Conservation (phyloP, 2,329 filamentous ascomycete genomes). For the Apiospora phragmitis region DNA sequence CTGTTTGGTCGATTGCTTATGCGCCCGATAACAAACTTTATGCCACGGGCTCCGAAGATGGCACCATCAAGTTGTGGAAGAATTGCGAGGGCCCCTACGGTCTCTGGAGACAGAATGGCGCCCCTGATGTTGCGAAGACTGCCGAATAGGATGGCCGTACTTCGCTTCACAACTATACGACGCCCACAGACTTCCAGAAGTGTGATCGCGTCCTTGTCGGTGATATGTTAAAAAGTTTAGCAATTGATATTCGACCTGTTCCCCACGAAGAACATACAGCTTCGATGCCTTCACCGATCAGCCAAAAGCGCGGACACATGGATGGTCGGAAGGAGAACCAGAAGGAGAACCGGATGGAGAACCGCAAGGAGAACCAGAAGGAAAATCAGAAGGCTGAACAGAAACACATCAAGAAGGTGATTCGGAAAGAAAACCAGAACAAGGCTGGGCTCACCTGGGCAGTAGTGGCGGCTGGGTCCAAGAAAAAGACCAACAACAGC, state of each 20-base stretch:
- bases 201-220: too few relatives aligned
- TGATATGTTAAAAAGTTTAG: neutral
- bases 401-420: neutral
- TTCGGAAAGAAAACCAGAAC: neutral
- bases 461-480: neutral
- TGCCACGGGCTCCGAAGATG: conserved; percentile 94
- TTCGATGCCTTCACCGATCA: neutral
- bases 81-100: conserved; percentile 67
- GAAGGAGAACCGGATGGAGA: neutral
- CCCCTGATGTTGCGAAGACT: conserved; percentile 27
- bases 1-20: conserved; percentile 94
- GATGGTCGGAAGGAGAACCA: neutral
- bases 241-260: neutral
- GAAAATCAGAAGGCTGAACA: neutral
- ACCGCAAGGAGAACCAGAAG: too few relatives aligned
- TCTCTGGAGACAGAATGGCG: conserved; percentile 48
- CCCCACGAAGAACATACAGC: neutral
- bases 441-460: neutral
- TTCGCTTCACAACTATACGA: conserved; percentile 14
- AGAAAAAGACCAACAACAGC: neutral
- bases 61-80: conserved; percentile 92
- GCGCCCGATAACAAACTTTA: conserved; percentile 95
- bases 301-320: neutral
- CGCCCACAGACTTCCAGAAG: neutral
- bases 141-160: conserved; percentile 38